Percentiles rank a stretch among this genome's conserved stretches.
Evolutionary conservation across 352 stramenopile genomes (phyloP).

Genomic region (Globisporangium parvum): DNA sequence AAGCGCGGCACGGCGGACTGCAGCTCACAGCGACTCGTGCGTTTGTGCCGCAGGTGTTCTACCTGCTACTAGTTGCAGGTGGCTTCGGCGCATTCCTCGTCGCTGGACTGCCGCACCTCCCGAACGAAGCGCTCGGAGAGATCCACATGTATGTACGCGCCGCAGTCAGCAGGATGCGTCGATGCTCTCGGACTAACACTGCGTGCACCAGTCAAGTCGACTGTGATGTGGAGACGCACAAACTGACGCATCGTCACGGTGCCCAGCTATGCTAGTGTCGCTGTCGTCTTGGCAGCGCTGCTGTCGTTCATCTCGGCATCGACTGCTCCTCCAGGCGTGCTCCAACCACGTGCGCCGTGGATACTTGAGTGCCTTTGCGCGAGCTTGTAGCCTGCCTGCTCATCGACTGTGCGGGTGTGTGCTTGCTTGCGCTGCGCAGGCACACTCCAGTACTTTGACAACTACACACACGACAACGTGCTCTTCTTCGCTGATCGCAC

Average conservation of each 20-base stretch:
- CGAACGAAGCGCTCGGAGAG: slow-evolving; percentile 29
- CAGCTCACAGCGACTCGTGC: not conserved
- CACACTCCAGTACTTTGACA: slow-evolving; percentile 44
- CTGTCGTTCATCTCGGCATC: slow-evolving; percentile 45
- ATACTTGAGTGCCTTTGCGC: not conserved
- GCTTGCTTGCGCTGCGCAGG: slow-evolving; percentile 13
- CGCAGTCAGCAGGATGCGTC: no score
- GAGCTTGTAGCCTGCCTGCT: not conserved
- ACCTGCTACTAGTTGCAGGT: slow-evolving; percentile 49
- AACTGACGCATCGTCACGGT: not conserved
- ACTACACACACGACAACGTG: slow-evolving; percentile 42
- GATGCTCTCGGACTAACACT: no score
- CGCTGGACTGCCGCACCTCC: slow-evolving; percentile 31
- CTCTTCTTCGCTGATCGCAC: slow-evolving; percentile 26
- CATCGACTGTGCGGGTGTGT: no score
- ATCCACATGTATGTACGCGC: slow-evolving; percentile 44
- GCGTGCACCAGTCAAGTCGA: no score
- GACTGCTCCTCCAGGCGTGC: slow-evolving; percentile 31
- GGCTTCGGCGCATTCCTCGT: slow-evolving; percentile 56
- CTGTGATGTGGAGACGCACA: no score
- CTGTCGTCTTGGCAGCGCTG: slow-evolving; percentile 33
- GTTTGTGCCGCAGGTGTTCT: slow-evolving; percentile 35
- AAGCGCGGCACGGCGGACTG: not conserved
- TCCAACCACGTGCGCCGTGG: slow-evolving; percentile 30
- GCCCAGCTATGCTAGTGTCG: slow-evolving; percentile 27